phyloP scores from a whole-genome alignment of 78 protist species.

The Tieghemostelium lacteum region DNA sequence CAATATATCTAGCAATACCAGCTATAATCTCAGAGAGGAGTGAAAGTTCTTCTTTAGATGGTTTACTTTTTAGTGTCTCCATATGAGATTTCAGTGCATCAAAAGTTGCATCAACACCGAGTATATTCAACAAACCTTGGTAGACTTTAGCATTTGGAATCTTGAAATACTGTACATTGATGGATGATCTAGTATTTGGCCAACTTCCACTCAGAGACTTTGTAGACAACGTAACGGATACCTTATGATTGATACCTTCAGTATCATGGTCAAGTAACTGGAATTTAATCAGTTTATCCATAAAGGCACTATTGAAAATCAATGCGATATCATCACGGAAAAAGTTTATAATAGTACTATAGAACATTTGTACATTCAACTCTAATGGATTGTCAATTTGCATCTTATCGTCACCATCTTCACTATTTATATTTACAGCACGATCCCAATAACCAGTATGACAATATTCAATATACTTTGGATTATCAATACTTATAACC shows the following conservation, averaged over 20 bases:
- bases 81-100: slow-evolving; percentile 14
- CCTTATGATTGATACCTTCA: slow-evolving; percentile 2
- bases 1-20: slow-evolving; percentile 29
- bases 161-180: neutral
- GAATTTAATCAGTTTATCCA: neutral
- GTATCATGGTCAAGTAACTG: slow-evolving; percentile 11
- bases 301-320: neutral
- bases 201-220: neutral
- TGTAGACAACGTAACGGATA: neutral
- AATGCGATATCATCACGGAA: neutral
- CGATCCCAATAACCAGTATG: neutral
- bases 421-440: neutral
- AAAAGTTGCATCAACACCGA: neutral
- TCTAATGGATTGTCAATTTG: too few species aligned
- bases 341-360: neutral
- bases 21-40: slow-evolving; percentile 41
- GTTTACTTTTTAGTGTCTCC: slow-evolving; percentile 5
- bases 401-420: too few species aligned
- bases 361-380: neutral
- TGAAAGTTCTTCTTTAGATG: slow-evolving; percentile 36
- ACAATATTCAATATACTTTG: neutral
- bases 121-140: neutral
- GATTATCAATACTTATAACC: neutral
- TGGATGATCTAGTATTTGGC: slow-evolving; percentile 45
- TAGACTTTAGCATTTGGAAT: slow-evolving; percentile 15